These are phyloP conservation scores for Pyrenochaeta sp. DNA, from an alignment of 2,329 filamentous ascomycete species.

Conservation along the genomic window DNA sequence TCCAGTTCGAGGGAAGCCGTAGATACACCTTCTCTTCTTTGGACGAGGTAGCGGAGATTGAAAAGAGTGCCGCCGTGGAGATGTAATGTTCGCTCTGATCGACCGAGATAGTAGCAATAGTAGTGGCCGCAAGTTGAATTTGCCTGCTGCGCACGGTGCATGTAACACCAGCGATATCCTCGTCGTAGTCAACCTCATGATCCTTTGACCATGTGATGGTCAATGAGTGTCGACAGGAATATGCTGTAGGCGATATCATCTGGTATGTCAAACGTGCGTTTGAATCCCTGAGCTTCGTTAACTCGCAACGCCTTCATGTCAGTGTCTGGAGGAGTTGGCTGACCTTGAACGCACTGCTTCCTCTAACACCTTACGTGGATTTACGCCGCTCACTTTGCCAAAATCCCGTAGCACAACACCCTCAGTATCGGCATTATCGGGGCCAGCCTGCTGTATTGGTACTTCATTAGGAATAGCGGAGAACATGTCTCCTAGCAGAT, in stretches of 20 bases:
- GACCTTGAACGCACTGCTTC: constrained; percentile 86
- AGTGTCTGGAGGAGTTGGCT: constrained; percentile 12
- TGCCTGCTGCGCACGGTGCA: constrained; percentile 56
- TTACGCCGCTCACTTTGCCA: constrained; percentile 80
- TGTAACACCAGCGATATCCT: constrained; percentile 53
- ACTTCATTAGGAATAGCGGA: constrained; percentile 53
- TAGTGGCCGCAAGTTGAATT: constrained; percentile 75
- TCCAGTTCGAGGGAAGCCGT: constrained; percentile 80
- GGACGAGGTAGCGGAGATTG: constrained; percentile 76
- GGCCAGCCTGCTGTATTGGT: constrained; percentile 48
- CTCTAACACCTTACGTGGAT: constrained; percentile 78
- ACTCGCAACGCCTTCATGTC: neutral
- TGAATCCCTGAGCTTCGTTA: constrained; percentile 66
- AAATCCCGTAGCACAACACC: constrained; percentile 79
- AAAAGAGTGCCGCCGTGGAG: constrained; percentile 82
- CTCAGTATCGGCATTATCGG: constrained; percentile 47
- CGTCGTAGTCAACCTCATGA: constrained; percentile 62
- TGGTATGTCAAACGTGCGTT: constrained; percentile 72
- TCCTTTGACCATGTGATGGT: constrained; percentile 81
- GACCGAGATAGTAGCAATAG: constrained; percentile 75
- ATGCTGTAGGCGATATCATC: constrained; percentile 75
- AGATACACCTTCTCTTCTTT: constrained; percentile 89
- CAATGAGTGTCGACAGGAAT: constrained; percentile 78
- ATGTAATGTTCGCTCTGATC: constrained; percentile 89
- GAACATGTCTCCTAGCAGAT: constrained; percentile 67